These are phyloP conservation scores for Cicer arietinum DNA, from an alignment of 306 rosid genomes.

Conservation along the genomic window DNA sequence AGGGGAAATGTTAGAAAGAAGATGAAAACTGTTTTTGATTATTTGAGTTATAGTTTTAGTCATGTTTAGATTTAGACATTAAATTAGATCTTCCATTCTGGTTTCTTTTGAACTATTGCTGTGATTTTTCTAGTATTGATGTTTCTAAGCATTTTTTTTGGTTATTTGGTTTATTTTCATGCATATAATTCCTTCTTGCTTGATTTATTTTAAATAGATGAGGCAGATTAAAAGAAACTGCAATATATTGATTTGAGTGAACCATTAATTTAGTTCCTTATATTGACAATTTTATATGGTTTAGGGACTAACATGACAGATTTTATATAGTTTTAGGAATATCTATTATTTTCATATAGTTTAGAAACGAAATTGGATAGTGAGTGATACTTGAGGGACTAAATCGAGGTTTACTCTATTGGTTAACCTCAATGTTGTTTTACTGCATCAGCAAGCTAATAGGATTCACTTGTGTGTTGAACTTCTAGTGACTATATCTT, in stretches of 20 bases:
- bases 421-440: conserved; percentile 18
- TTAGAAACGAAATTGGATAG: too few species aligned
- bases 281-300: too few species aligned
- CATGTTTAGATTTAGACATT: conserved; percentile 31
- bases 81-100: conserved; percentile 30
- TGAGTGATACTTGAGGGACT: too few species aligned
- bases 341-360: too few species aligned
- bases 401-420: too few species aligned
- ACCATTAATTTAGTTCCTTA: too few species aligned
- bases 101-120: conserved; percentile 42
- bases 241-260: too few species aligned
- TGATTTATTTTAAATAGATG: not conserved
- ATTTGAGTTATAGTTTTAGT: conserved; percentile 38
- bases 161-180: conserved; percentile 27
- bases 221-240: too few species aligned
- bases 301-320: too few species aligned
- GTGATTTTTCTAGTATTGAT: conserved; percentile 27
- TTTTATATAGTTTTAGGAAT: too few species aligned
- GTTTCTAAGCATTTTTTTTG: conserved; percentile 4
- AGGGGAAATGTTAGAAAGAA: conserved; percentile 23
- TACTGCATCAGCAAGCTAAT: conserved; percentile 15
- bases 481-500: not conserved
- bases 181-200: conserved; percentile 19
- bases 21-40: conserved; percentile 34
- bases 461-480: conserved; percentile 16